Evolutionary conservation across 768 basidiomycete genomes (phyloP), one percentile per base, ranked within the genome.

Genomic region (Asterophora parasitica): DNA sequence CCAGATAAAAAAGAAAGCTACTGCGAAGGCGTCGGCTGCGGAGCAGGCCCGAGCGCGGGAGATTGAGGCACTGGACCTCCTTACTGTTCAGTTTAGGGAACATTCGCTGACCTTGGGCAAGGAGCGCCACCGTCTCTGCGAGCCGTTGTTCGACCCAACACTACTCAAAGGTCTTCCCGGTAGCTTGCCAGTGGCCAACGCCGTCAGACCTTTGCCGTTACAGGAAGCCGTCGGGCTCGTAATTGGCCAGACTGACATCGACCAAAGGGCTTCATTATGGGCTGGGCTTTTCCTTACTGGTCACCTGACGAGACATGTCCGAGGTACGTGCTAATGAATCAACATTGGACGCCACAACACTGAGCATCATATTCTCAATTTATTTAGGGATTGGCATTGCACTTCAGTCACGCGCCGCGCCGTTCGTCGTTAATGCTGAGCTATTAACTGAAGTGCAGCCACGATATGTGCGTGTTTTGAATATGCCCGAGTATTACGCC

Each of bases 81-180:
- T 88, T 30, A 81, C 82, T 7, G 65, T 90, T 19, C 74, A 85
- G 58, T 92, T 89, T 66, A 75, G 79, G n/a, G 82, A 74, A 8
- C 74, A 77, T 59, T 75, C 80, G 33, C 60, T 94, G 49, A 88
- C 85, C 7, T 57, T 95, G 30, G 92, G 92, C 13, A 89, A 88
- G 62, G 90, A 92, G 60, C 76, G 92, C 30, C 92, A 96, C 71
- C 75, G 88, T 33, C 88, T 93, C 67, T 92, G 89, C 62, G 93
- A 95, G 63, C 90, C 92, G 5, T 72, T 96, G 20, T 93, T 92
- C 54, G 84, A 92, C 59, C 84, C 85, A 2, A 69, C 64, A 3
- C 57, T 90, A 34, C 64, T 90, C 48, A 65, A 67, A 1, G 67
- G 66, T 15, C 46, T 76, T 11, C 52, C 63, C 5, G 65, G 63